Evolutionary conservation across 2,329 filamentous ascomycete species (phyloP).

Genomic region (Malbranchea zuffiana): DNA sequence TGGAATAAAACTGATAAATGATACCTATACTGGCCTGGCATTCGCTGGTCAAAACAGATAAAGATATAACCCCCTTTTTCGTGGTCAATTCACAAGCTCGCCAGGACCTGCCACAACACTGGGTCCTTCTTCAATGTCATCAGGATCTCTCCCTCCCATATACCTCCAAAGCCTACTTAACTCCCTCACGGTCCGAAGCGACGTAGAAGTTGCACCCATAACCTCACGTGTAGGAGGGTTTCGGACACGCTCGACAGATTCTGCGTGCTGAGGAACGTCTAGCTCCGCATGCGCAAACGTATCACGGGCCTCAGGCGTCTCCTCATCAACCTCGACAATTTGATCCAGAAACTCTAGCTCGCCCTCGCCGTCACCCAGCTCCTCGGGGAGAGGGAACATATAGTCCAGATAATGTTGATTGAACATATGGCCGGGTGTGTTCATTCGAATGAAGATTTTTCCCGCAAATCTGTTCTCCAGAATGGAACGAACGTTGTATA

Average conservation of each 20-base stretch:
- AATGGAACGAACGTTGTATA: conserved; percentile 51
- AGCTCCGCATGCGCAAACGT: neutral
- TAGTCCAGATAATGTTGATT: conserved; percentile 37
- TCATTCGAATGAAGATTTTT: conserved; percentile 36
- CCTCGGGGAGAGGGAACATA: conserved; percentile 29
- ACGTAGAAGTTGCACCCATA: neutral
- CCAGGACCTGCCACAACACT: no score
- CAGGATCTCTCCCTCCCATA: conserved; percentile 21
- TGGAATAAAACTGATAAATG: no score
- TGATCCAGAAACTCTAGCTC: conserved; percentile 12
- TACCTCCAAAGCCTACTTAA: conserved; percentile 16
- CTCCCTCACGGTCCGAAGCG: conserved; percentile 11
- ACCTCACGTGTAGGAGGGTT: neutral
- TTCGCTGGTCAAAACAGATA: no score
- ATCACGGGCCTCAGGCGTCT: conserved; percentile 5
- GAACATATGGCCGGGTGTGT: conserved; percentile 32
- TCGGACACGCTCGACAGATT: neutral
- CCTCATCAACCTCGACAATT: conserved; percentile 9
- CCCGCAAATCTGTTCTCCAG: conserved; percentile 41
- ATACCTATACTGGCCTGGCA: no score
- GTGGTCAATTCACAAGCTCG: no score
- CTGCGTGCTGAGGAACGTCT: neutral
- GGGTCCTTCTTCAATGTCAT: conserved; percentile 9
- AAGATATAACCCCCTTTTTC: no score
- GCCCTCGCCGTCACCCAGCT: conserved; percentile 1